Evolutionary conservation across 805 yeast genomes (phyloP), one percentile per base, ranked within the genome.

Genomic region (Candida ficus): DNA sequence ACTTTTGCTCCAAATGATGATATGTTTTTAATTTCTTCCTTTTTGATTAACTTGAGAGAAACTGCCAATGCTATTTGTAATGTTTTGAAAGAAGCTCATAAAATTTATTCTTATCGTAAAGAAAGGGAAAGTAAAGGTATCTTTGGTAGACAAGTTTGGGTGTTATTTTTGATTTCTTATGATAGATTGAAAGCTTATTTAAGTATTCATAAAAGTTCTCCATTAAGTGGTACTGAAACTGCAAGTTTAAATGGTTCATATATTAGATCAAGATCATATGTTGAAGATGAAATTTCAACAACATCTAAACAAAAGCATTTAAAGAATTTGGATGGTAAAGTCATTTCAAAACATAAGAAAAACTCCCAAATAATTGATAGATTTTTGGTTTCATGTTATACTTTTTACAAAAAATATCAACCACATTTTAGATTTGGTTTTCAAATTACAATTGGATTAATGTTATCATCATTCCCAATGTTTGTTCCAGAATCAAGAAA

Each of bases 401-500:
- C 41, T 7, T 47, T 44, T 18, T 53, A 52, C 37, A 16, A 41
- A 9, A 32, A 38, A 3, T 48, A 48, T 25, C 56, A 49, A 35
- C 56, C 63, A 5, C 75, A 71, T 49, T 57, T 71, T 34, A 60
- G 68, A 20, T 73, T 69, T 51, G 74, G 75, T 1, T 50, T 71
- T 32, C 76, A 75, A 45, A 65, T 70, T 11, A 60, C 70, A 0
- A 49, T 70, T 28, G 73, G 75, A 0, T 48, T 73, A 31, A 68
- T 71, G 62, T 43, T 71, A 1, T 67, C 71, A 2, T 68, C 77
- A 0, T 71, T 72, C 44, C 78, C 78, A 1, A 73, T 71, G 68
- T 74, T 71, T 47, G 57, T 68, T 27, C 73, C 76, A 0, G 62
- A 64, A 28, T 48, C 69, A 17, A 59, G 77, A 33, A 53, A 57